These are phyloP conservation scores for Viridothelium virens DNA, from an alignment of 495 filamentous ascomycete genomes.

Conservation along the genomic window DNA sequence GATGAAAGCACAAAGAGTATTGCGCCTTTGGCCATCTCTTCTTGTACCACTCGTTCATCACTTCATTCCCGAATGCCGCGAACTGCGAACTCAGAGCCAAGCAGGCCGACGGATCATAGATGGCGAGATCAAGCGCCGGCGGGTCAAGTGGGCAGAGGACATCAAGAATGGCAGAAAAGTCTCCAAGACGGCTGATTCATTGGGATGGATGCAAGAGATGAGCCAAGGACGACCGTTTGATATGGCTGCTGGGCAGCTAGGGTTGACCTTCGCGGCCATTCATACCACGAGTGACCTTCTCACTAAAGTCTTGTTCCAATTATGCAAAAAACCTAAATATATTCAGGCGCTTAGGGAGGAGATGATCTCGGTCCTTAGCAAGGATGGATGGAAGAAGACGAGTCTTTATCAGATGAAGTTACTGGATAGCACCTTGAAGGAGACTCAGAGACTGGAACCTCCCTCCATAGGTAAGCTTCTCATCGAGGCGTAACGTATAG, in stretches of 20 bases:
- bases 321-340: constrained; percentile 43
- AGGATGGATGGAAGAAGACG: constrained; percentile 38
- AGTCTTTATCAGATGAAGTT: constrained; percentile 41
- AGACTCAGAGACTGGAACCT: constrained; percentile 41
- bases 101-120: constrained; percentile 27
- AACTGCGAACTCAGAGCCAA: constrained; percentile 20
- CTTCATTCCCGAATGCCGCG: constrained; percentile 23
- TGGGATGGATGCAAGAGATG: constrained; percentile 17
- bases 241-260: constrained; percentile 10
- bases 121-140: constrained; percentile 30
- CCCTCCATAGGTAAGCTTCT: constrained; percentile 36
- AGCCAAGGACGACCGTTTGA: constrained; percentile 8
- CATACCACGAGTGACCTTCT: constrained; percentile 15
- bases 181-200: constrained; percentile 11
- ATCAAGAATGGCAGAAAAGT: constrained; percentile 3
- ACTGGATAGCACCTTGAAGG: constrained; percentile 51
- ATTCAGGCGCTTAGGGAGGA: constrained; percentile 47
- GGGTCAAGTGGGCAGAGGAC: constrained; percentile 6
- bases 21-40: constrained; percentile 35
- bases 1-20: constrained; percentile 28
- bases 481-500: background rate
- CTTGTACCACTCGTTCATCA: constrained; percentile 34
- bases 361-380: constrained; percentile 36
- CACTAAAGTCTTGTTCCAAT: constrained; percentile 34
- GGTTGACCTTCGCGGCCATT: constrained; percentile 15